Evolutionary conservation across 371 early-diverging fungal species (phyloP).

Genomic region (Mucor piriformis): DNA sequence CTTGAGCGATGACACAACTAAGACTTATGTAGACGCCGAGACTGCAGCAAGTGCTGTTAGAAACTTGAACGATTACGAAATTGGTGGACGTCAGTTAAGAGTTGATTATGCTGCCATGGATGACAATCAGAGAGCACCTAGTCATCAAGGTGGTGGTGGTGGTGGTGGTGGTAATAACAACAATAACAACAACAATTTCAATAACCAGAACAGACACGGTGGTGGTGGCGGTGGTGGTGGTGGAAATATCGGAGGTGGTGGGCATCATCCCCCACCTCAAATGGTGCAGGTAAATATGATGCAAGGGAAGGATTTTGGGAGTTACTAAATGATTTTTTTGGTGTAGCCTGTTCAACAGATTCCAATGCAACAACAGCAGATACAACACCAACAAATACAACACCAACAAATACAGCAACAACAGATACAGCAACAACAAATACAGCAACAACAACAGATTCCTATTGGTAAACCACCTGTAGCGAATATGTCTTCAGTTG

Average conservation of each 20-base stretch:
- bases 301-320: not conserved
- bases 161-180: not conserved
- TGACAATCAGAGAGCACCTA: slow-evolving; percentile 26
- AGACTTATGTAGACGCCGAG: slow-evolving; percentile 61
- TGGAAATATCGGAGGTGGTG: not conserved
- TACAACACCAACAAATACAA: slow-evolving; percentile 15
- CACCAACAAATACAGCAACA: slow-evolving; percentile 24
- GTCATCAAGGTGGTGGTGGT: slow-evolving; percentile 22
- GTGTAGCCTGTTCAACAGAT: slow-evolving; percentile 5
- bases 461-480: slow-evolving; percentile 3
- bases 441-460: slow-evolving; percentile 31
- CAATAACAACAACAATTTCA: slow-evolving; percentile 18
- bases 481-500: slow-evolving; percentile 39
- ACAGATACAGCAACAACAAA: slow-evolving; percentile 23
- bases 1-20: not conserved
- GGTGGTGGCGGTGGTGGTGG: not conserved
- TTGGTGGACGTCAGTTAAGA: slow-evolving; percentile 79
- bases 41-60: slow-evolving; percentile 84
- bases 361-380: slow-evolving; percentile 10
- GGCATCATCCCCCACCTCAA: slow-evolving; percentile 6
- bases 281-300: not conserved
- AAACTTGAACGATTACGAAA: slow-evolving; percentile 81
- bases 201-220: slow-evolving; percentile 27
- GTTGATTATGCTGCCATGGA: slow-evolving; percentile 86
- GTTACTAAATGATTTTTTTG: not conserved